phyloP scores from a whole-genome alignment of 176 grass and related monocot species.

The Pharus latifolius region DNA sequence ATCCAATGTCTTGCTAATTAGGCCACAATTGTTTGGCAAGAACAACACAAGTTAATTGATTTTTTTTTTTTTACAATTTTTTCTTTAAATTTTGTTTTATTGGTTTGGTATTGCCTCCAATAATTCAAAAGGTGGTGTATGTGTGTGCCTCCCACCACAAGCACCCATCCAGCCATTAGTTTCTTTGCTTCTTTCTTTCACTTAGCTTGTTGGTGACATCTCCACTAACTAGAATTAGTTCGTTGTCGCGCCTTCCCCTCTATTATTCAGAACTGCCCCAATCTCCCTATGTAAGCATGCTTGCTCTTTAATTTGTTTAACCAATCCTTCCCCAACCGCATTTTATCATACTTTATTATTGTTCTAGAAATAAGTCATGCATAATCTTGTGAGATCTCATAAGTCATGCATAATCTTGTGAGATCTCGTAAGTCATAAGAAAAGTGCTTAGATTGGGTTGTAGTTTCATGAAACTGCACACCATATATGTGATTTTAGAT shows the following conservation, averaged over 20 bases:
- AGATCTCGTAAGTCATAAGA: too few species aligned
- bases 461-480: neutral
- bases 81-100: neutral
- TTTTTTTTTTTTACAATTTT: neutral
- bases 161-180: neutral
- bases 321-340: constrained; percentile 1
- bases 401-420: too few species aligned
- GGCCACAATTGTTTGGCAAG: too few species aligned
- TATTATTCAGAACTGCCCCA: constrained; percentile 9
- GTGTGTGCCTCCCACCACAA: neutral
- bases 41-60: neutral
- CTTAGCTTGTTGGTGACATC: neutral
- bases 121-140: constrained; percentile 12
- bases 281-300: constrained; percentile 7
- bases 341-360: constrained; percentile 4
- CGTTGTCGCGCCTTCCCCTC: neutral
- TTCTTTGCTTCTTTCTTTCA: neutral
- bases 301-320: constrained; percentile 20
- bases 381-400: too few species aligned
- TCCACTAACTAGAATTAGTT: constrained; percentile 20
- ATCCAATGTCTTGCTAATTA: too few species aligned
- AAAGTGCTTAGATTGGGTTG: neutral
- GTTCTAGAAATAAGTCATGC: too few species aligned
- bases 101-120: constrained; percentile 10
- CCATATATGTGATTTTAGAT: neutral